Conservation (phyloP, 2,329 filamentous ascomycete genomes). For the Xylogone sp. region DNA sequence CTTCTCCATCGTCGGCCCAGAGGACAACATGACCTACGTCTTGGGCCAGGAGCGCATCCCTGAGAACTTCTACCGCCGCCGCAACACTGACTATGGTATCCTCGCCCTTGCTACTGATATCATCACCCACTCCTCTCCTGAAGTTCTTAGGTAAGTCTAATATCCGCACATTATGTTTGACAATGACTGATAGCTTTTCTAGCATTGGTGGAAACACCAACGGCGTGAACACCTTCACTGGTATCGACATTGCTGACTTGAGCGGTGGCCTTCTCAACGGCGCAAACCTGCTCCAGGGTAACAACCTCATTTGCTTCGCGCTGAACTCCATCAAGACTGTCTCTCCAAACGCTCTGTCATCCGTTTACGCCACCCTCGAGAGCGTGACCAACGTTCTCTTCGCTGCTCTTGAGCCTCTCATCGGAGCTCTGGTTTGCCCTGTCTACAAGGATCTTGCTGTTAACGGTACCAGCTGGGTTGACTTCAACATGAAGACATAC, state of each 20-base stretch:
- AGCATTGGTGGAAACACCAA: slow-evolving; percentile 47
- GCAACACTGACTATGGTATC: not conserved
- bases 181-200: not conserved
- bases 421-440: slow-evolving; percentile 26
- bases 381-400: slow-evolving; percentile 20
- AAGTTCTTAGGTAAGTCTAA: not conserved
- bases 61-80: slow-evolving; percentile 14
- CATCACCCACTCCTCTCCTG: not conserved
- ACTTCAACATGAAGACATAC: slow-evolving; percentile 2
- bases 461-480: not conserved
- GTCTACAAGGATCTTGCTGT: slow-evolving; percentile 20
- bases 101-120: not conserved
- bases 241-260: slow-evolving; percentile 38
- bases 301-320: slow-evolving; percentile 42
- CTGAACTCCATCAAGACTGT: slow-evolving; percentile 34
- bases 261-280: slow-evolving; percentile 41
- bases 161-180: not conserved
- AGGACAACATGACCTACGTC: slow-evolving; percentile 12
- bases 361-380: slow-evolving; percentile 27
- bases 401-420: slow-evolving; percentile 16
- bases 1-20: slow-evolving; percentile 12
- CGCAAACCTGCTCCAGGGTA: slow-evolving; percentile 38
- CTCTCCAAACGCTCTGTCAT: slow-evolving; percentile 36
- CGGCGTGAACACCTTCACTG: slow-evolving; percentile 44
- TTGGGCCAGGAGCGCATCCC: slow-evolving; percentile 16